Evolutionary conservation across 345 rosid genomes (phyloP).

Genomic region (Bretschneidera sinensis): DNA sequence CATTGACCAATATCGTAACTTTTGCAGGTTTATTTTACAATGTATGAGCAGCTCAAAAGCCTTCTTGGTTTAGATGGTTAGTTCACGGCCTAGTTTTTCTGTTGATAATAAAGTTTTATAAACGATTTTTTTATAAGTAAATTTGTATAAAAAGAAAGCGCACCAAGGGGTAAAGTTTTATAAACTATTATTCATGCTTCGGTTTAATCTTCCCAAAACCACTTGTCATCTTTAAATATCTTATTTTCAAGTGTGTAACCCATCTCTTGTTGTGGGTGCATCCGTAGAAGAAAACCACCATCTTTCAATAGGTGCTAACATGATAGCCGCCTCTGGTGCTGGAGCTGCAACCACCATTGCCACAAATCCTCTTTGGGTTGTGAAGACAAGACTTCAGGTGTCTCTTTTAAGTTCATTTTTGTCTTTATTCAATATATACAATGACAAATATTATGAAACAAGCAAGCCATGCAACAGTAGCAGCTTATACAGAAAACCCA

Average conservation of each 20-base stretch:
- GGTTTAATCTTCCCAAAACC: too few species aligned
- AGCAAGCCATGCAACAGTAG: too few species aligned
- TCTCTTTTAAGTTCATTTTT: slow-evolving; percentile 4
- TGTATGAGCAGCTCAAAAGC: slow-evolving; percentile 81
- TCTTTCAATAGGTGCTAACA: slow-evolving; percentile 64
- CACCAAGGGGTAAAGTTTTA: too few species aligned
- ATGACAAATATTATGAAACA: background rate
- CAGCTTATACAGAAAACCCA: too few species aligned
- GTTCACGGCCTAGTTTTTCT: slow-evolving; percentile 16
- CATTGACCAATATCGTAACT: slow-evolving; percentile 1
- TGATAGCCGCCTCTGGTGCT: slow-evolving; percentile 87
- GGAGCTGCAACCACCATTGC: slow-evolving; percentile 75
- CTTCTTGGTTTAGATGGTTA: slow-evolving; percentile 48
- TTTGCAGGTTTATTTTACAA: slow-evolving; percentile 75
- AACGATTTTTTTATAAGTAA: too few species aligned
- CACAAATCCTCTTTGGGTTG: slow-evolving; percentile 95
- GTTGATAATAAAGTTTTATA: too few species aligned
- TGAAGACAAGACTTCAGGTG: slow-evolving; percentile 88
- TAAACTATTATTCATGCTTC: too few species aligned
- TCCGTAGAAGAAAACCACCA: slow-evolving; percentile 45
- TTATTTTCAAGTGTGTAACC: slow-evolving; percentile 4
- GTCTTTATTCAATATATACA: slow-evolving; percentile 1
- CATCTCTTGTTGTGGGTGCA: slow-evolving; percentile 1
- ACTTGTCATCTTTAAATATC: background rate
- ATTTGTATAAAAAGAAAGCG: too few species aligned